Base-by-base conservation (phyloP, 129 eudicot species). In the Ambrosia trifida region DNA sequence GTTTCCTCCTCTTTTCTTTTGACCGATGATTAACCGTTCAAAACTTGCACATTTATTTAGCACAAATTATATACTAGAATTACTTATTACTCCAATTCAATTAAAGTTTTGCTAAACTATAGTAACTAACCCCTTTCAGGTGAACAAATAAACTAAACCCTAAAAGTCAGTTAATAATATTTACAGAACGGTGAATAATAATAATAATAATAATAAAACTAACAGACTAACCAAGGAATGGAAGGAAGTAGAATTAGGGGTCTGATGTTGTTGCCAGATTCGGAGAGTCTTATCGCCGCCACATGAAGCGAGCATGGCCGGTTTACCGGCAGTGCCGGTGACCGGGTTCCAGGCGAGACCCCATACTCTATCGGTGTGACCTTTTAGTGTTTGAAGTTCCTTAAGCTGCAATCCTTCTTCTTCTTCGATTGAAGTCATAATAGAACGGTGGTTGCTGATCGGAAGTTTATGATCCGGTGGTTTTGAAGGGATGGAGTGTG, bases 331-430 rank as follows among this genome's bases (percentile, higher is more conserved):
- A 67, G 72, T 52, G 30, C 91, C 91, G 76, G 90, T 81, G 17
- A 80, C 73, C 20, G 96, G 97, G 65, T 89, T 90, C 99, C 99
- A 94, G 13, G 97, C 88, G 35, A 94, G 81, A 57, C 97, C 80
- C 99, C 97, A 94, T 17, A 94, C 98, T 73, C 87, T 85, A 81
- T 87, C 98, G 4, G 93, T 81, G 79, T 94, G 98, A 36, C 97
- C 98, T 87, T 84, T 84, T 12, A 94, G 96, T 33, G 28, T 82
- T 72, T 89, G 90, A 54, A 89, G 64, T 79, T 89, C 85, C 11
- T 19, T 77, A 14, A 93, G 85, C 64, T 85, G 83, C 31, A 71
- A 70, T 56, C 53, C 61, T n/a, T 85, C 87, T 20, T 84, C 86
- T 43, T 84, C 88, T 8, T 82, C 85, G 8, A 69, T 24, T 32